Conservation (phyloP, 306 rosid genomes). For the Rosa multiflora region DNA sequence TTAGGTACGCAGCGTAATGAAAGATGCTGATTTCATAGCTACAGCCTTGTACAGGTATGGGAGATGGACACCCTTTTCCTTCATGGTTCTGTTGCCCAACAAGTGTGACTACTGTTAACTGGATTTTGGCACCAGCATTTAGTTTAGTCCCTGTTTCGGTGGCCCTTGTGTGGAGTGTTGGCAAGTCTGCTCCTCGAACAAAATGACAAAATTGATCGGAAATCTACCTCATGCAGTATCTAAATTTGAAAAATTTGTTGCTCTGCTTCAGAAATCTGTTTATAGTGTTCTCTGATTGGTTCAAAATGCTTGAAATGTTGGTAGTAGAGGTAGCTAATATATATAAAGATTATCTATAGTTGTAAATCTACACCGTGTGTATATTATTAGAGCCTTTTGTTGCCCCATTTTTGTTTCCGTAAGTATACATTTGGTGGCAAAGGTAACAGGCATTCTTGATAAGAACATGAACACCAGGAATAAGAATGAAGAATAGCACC, state of each 20-base stretch:
- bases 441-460: too few species aligned
- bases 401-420: background rate
- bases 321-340: background rate
- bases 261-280: background rate
- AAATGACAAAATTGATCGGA: background rate
- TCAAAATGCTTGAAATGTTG: background rate
- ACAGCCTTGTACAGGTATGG: background rate
- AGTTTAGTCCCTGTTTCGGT: background rate
- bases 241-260: background rate
- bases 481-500: background rate
- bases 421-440: background rate
- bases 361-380: background rate
- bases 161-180: background rate
- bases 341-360: background rate
- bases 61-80: background rate
- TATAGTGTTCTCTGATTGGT: background rate
- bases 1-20: background rate
- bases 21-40: background rate
- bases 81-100: background rate
- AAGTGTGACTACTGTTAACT: background rate
- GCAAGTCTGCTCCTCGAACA: background rate
- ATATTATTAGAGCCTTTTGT: background rate
- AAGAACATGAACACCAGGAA: background rate
- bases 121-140: background rate
- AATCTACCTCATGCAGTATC: background rate